These are phyloP conservation scores for Cyberlindnera petersonii DNA, from an alignment of 805 yeast genomes.

Conservation along the genomic window DNA sequence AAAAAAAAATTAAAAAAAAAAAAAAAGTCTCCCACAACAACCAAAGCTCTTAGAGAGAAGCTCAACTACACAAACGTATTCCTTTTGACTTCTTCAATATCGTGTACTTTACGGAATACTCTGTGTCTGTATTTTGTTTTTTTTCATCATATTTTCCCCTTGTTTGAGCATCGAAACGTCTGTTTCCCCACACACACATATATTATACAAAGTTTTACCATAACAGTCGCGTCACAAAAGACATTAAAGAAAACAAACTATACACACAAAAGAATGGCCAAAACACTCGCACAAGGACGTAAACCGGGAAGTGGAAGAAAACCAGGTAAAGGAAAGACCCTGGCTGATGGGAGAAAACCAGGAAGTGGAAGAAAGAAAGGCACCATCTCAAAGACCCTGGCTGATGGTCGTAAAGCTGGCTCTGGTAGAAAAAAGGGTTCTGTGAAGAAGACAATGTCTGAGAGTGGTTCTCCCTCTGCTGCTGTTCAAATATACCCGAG, in stretches of 20 bases:
- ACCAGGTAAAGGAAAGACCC: slow-evolving; percentile 28
- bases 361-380: slow-evolving; percentile 30
- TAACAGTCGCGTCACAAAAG: neutral
- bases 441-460: slow-evolving; percentile 1
- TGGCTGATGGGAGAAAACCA: slow-evolving; percentile 28
- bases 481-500: slow-evolving; percentile 5
- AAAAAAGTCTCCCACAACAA: slow-evolving; percentile 1
- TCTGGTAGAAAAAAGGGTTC: slow-evolving; percentile 25
- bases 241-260: neutral
- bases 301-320: slow-evolving; percentile 29
- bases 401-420: slow-evolving; percentile 26
- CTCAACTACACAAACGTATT: no score
- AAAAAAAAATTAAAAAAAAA: neutral
- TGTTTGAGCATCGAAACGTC: neutral
- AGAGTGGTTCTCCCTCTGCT: neutral
- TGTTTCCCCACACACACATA: no score
- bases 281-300: slow-evolving; percentile 28
- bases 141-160: neutral
- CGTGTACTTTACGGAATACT: no score
- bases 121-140: neutral
- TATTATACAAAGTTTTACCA: no score
- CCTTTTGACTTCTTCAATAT: no score
- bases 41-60: no score
- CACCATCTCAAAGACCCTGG: slow-evolving; percentile 23
- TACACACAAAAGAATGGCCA: slow-evolving; percentile 25